These are phyloP conservation scores for Aspergillus awamori DNA, from an alignment of 2,329 filamentous ascomycete genomes.

Conservation along the genomic window DNA sequence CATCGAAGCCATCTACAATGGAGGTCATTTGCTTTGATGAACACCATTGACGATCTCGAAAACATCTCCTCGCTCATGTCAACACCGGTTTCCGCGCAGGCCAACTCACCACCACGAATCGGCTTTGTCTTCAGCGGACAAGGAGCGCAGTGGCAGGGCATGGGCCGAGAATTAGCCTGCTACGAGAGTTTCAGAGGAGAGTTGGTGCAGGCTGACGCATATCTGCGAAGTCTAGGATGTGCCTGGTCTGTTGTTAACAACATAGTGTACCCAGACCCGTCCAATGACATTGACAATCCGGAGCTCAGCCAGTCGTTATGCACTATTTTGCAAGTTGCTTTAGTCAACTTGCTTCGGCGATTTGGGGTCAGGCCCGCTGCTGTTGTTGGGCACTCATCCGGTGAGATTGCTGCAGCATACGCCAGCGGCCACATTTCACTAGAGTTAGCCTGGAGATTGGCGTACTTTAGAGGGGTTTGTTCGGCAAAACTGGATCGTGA, in stretches of 20 bases:
- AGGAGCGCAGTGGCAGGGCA: slow-evolving; percentile 4
- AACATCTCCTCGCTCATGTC: too few species aligned
- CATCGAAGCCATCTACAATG: neutral
- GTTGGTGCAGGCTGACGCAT: neutral
- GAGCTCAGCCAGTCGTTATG: slow-evolving; percentile 1
- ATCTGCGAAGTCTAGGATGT: neutral
- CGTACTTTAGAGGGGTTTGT: slow-evolving; percentile 4
- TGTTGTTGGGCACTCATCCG: slow-evolving; percentile 8
- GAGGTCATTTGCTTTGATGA: too few species aligned
- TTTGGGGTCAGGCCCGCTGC: neutral
- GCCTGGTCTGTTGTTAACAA: neutral
- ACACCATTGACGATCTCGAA: too few species aligned
- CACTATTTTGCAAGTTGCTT: slow-evolving; percentile 10
- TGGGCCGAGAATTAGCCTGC: neutral
- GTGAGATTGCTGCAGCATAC: slow-evolving; percentile 9
- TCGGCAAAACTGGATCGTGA: too few species aligned
- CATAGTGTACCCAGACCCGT: neutral
- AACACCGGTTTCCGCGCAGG: neutral
- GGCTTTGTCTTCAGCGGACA: slow-evolving; percentile 6
- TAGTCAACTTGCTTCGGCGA: slow-evolving; percentile 1
- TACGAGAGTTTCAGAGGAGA: neutral
- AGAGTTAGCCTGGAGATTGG: neutral
- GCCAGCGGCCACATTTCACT: neutral
- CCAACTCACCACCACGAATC: neutral
- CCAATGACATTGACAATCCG: neutral